These are phyloP conservation scores for Ramaria rubella DNA, from an alignment of 768 basidiomycete genomes.

Conservation along the genomic window DNA sequence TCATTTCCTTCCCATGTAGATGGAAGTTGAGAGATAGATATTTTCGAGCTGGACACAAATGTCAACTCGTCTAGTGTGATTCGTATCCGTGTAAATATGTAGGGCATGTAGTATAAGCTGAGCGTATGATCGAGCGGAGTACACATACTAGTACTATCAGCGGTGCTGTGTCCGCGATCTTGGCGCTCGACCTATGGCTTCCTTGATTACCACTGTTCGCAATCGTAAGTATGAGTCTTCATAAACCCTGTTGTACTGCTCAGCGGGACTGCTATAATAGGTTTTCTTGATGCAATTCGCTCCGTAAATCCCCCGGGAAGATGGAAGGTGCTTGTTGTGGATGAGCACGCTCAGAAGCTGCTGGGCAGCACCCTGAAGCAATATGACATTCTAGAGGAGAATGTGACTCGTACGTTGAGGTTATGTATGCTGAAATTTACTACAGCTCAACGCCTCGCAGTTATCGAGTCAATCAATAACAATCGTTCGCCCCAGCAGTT, in stretches of 20 bases:
- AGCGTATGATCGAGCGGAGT: neutral
- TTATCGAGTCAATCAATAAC: constrained; percentile 85
- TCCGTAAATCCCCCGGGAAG: constrained; percentile 77
- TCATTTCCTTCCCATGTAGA: neutral
- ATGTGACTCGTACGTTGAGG: constrained; percentile 77
- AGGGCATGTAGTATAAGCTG: neutral
- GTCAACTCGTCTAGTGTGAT: too few relatives aligned
- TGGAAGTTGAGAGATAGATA: neutral
- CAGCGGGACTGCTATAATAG: constrained; percentile 32
- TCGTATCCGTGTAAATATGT: neutral
- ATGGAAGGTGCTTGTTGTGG: constrained; percentile 98
- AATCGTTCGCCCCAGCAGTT: constrained; percentile 79
- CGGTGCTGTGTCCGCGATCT: neutral
- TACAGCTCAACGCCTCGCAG: constrained; percentile 34
- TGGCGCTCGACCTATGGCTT: constrained; percentile 31
- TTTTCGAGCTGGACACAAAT: too few relatives aligned
- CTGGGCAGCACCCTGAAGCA: constrained; percentile 83
- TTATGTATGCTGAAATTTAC: neutral
- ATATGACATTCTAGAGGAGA: constrained; percentile 92
- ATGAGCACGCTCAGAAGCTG: constrained; percentile 83
- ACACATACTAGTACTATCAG: neutral
- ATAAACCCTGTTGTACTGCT: constrained; percentile 3
- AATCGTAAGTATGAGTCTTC: constrained; percentile 32
- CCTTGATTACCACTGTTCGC: constrained; percentile 41
- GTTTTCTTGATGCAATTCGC: constrained; percentile 81